Evolutionary conservation across 192 early-diverging fungal genomes (phyloP).

Genomic region (Linnemannia elongata): DNA sequence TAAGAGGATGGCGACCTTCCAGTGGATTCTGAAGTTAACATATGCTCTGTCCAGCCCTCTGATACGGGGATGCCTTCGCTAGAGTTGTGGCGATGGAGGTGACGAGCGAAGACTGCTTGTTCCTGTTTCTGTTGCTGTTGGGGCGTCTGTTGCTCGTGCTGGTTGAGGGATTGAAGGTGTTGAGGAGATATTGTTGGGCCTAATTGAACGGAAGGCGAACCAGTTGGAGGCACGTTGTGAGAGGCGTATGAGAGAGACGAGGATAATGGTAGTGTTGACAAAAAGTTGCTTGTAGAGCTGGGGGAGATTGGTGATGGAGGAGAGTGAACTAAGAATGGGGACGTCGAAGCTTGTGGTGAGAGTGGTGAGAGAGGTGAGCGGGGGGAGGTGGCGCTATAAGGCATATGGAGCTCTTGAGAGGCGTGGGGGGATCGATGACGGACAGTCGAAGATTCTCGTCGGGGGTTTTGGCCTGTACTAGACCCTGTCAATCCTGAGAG

Average conservation of each 20-base stretch:
- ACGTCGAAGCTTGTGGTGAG: not conserved
- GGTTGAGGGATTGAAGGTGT: not conserved
- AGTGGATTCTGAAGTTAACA: not conserved
- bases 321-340: not conserved
- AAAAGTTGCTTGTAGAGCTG: not conserved
- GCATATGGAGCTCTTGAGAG: not conserved
- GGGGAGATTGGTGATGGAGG: not conserved
- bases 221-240: not conserved
- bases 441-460: not conserved
- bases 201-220: not conserved
- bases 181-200: not conserved
- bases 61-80: not conserved
- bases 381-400: not conserved
- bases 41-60: not conserved
- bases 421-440: not conserved
- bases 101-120: not conserved
- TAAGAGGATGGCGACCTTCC: not conserved
- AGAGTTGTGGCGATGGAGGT: not conserved
- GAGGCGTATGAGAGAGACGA: not conserved
- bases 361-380: conserved; percentile 1
- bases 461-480: not conserved
- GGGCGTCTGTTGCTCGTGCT: not conserved
- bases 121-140: not conserved
- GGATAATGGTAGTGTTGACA: not conserved
- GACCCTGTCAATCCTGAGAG: not conserved